Percentiles rank a stretch among this genome's conserved stretches.
These are phyloP conservation scores for Panaeolus cyanescens DNA, from an alignment of 768 basidiomycete species.

Conservation along the genomic window DNA sequence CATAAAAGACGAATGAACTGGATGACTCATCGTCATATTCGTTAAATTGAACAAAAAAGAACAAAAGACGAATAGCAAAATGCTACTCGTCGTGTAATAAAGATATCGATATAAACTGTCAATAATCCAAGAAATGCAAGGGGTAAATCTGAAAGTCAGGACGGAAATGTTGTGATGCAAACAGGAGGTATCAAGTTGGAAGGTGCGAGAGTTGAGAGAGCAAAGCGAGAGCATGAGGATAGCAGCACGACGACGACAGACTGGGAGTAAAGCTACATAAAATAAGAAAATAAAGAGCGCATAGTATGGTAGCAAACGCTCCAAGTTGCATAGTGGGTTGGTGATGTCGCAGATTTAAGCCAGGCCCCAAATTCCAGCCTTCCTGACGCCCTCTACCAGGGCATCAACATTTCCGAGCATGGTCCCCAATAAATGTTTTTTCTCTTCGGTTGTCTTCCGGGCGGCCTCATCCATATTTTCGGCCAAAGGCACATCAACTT, in stretches of 20 bases:
- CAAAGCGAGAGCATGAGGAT: slow-evolving; percentile 9
- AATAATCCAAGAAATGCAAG: not conserved
- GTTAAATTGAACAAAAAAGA: not conserved
- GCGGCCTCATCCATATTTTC: slow-evolving; percentile 20
- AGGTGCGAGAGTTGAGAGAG: not conserved
- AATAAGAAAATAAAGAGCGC: too few relatives aligned
- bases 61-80: not conserved
- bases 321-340: too few relatives aligned
- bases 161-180: not conserved
- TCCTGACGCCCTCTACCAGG: slow-evolving; percentile 83
- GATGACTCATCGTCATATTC: not conserved
- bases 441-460: slow-evolving; percentile 73
- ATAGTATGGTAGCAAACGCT: too few relatives aligned
- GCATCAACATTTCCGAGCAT: slow-evolving; percentile 93
- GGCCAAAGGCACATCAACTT: slow-evolving; percentile 12
- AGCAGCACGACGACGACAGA: slow-evolving; percentile 12
- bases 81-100: not conserved
- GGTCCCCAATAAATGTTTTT: slow-evolving; percentile 76
- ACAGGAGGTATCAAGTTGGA: not conserved
- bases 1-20: too few relatives aligned
- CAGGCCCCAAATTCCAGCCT: slow-evolving; percentile 87
- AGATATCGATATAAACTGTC: not conserved
- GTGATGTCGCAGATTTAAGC: slow-evolving; percentile 22
- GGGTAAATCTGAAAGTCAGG: not conserved
- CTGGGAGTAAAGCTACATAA: slow-evolving; percentile 9